phyloP scores from a whole-genome alignment of 139 green algal genomes.

The Spirogloea muscicola region DNA sequence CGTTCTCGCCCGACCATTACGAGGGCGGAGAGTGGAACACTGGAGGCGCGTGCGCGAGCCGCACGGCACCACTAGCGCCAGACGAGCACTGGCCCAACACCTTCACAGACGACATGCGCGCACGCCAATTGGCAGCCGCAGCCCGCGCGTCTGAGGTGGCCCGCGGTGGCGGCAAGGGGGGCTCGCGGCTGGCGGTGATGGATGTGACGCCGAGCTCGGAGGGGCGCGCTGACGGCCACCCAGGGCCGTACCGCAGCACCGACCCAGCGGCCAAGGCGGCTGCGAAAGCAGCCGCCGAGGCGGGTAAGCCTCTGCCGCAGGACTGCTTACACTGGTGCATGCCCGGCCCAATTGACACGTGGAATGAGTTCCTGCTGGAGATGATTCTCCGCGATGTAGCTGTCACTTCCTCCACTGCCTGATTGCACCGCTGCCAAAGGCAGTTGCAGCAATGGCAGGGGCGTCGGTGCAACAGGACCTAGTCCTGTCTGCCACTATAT shows the following conservation, averaged over 20 bases:
- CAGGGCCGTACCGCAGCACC: slow-evolving; percentile 1
- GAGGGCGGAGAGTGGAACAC: slow-evolving; percentile 41
- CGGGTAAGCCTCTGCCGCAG: slow-evolving; percentile 1
- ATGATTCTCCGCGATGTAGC: no score
- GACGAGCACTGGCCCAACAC: neutral
- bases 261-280: no score
- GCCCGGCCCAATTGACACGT: slow-evolving; percentile 12
- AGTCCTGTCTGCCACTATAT: no score
- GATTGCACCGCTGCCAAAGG: no score
- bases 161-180: no score
- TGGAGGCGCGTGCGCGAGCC: slow-evolving; percentile 21
- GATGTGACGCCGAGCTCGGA: slow-evolving; percentile 9
- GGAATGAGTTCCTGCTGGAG: slow-evolving; percentile 24
- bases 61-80: neutral
- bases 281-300: neutral
- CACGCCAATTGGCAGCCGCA: no score
- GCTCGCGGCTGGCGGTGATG: slow-evolving; percentile 8
- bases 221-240: slow-evolving; percentile 15
- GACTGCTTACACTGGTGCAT: slow-evolving; percentile 33
- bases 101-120: neutral
- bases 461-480: no score
- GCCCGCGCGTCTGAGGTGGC: no score
- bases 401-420: no score
- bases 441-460: no score
- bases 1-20: slow-evolving; percentile 39